Evolutionary conservation across 2,329 filamentous ascomycete species (phyloP), one percentile per base, ranked within the genome.

Genomic region (Raffaelea deltoideospora): DNA sequence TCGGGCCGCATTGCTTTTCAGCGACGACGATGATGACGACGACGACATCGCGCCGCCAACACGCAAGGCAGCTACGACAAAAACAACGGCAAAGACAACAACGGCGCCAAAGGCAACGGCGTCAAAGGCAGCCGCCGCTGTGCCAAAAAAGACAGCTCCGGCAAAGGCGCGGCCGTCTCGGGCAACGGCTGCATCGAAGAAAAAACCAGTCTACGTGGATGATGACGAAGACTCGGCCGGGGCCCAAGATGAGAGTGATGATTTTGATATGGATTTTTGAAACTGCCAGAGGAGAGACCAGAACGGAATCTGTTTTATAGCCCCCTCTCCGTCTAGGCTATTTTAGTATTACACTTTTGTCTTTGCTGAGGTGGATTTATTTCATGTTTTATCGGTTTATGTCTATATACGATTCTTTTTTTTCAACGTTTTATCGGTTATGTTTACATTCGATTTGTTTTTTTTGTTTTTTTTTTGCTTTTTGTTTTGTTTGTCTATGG

Each of bases 151-250:
- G 31, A 48, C 53, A 31, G 44, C 46, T 18, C 10, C 27, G 14
- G 27, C 28, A 17, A 30, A 30, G 15, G n/a, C 28, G 13, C 28
- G 18, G 15, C 28, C 28, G 5, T 15, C n/a, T 10, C 50, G 60
- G 6, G 59, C 58, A 1, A 56, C 61, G 4, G 57, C 60, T 2
- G 54, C 60, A 4, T 53, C 56, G 7, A 63, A 57, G 47, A 47
- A 46, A 30, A 63, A 59, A 49, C 56, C 59, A 1, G 51, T 58
- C 33, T 58, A 61, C 23, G 42, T 60, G 33, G 43, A 55, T 27
- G 49, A 52, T 4, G 53, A 56, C 13, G 54, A 59, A 5, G 54
- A 54, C 17, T 34, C 33, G 13, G 47, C 50, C n/a, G 53, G 49
- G 11, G 51, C 52, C 9, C 44, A 43, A 11, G 45, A 47, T 26